Percentiles rank a stretch among this genome's conserved stretches.
Evolutionary conservation across 2,329 filamentous ascomycete genomes (phyloP).

Genomic region (Chrysosporium queenslandicum): DNA sequence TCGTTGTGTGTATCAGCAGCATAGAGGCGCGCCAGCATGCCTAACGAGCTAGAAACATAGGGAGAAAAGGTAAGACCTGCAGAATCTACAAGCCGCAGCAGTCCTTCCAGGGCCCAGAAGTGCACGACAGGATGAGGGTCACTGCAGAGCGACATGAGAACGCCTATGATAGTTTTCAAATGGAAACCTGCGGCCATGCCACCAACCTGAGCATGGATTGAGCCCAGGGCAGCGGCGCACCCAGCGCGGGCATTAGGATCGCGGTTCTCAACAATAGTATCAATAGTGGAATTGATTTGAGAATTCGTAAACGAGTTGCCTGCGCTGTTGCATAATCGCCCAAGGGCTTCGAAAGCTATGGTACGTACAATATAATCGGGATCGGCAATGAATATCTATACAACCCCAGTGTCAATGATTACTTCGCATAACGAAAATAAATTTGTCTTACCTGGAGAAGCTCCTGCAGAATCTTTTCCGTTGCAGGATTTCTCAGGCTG

Average conservation of each 20-base stretch:
- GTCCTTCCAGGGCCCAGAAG: constrained; percentile 86
- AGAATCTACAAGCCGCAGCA: constrained; percentile 79
- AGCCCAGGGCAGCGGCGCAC: constrained; percentile 84
- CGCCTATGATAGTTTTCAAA: constrained; percentile 91
- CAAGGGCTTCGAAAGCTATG: constrained; percentile 74
- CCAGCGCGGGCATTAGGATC: constrained; percentile 89
- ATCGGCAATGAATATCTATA: constrained; percentile 62
- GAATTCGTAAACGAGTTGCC: constrained; percentile 81
- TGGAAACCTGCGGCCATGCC: constrained; percentile 97
- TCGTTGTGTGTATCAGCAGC: constrained; percentile 83
- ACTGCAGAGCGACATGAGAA: constrained; percentile 93
- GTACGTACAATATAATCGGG: constrained; percentile 77
- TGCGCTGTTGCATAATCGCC: constrained; percentile 70
- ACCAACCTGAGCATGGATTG: constrained; percentile 88
- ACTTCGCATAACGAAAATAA: constrained; percentile 24
- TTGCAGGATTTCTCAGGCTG: constrained; percentile 61
- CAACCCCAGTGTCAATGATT: neutral
- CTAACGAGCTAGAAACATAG: constrained; percentile 81
- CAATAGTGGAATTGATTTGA: constrained; percentile 83
- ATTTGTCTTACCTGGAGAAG: constrained; percentile 60
- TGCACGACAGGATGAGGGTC: constrained; percentile 93
- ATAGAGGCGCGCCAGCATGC: constrained; percentile 89
- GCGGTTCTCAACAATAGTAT: constrained; percentile 86
- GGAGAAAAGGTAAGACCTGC: constrained; percentile 85
- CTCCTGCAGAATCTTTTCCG: constrained; percentile 60